Conservation (phyloP, 352 stramenopile genomes). For the Globisporangium cederbergense region DNA sequence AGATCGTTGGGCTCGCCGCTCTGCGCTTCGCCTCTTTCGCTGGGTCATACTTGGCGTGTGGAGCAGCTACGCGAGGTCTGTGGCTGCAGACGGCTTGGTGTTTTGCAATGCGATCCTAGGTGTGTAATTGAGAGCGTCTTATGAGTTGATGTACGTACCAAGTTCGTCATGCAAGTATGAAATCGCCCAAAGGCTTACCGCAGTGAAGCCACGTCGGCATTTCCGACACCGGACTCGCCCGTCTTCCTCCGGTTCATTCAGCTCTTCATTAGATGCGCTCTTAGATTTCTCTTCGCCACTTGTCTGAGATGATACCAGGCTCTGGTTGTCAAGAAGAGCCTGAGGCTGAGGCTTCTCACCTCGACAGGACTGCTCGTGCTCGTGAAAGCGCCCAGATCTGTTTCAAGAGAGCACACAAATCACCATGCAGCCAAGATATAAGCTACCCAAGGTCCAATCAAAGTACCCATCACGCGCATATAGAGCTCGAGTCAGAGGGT, state of each 20-base stretch:
- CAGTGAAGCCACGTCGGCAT: constrained; percentile 49
- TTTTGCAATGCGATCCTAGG: constrained; percentile 57
- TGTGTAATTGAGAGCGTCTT: background rate
- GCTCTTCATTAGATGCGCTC: constrained; percentile 5
- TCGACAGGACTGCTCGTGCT: constrained; percentile 22
- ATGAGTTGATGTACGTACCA: background rate
- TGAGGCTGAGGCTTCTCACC: background rate
- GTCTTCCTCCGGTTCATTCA: constrained; percentile 44
- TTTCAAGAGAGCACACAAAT: background rate
- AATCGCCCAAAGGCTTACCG: constrained; percentile 8
- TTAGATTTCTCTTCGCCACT: background rate
- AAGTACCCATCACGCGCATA: background rate
- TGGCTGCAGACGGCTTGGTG: constrained; percentile 60
- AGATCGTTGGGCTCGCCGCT: background rate
- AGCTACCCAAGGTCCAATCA: background rate
- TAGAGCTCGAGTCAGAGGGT: background rate
- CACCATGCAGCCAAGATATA: background rate
- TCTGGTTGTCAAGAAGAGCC: background rate
- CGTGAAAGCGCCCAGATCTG: constrained; percentile 28
- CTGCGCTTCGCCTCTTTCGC: constrained; percentile 1
- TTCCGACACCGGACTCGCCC: constrained; percentile 53
- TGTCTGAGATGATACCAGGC: background rate
- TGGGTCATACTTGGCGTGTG: background rate
- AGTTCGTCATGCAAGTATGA: background rate
- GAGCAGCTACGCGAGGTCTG: background rate